phyloP scores from a whole-genome alignment of 176 grass and related monocot genomes.

The Thinopyrum elongatum region DNA sequence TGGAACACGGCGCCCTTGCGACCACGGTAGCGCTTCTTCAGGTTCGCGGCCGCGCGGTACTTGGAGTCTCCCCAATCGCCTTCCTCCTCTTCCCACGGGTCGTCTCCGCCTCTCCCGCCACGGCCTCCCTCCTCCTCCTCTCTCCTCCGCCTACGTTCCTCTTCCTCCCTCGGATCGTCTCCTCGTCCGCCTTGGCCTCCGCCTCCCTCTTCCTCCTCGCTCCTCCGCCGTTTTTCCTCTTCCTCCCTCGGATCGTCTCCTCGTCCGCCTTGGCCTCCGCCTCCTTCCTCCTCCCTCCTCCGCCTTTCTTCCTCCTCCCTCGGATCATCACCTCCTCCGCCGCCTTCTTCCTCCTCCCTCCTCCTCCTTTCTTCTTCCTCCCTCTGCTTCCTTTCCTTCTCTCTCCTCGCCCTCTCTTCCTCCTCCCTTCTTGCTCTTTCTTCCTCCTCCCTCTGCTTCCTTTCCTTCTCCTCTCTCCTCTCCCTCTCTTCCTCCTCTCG shows the following conservation, averaged over 20 bases:
- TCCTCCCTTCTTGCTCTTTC: neutral
- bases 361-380: neutral
- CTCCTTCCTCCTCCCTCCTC: neutral
- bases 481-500: neutral
- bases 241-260: neutral
- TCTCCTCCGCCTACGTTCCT: neutral
- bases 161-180: neutral
- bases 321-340: neutral
- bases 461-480: neutral
- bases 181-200: neutral
- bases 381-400: too few relatives aligned
- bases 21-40: neutral
- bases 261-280: neutral
- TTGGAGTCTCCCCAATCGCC: slow-evolving; percentile 1
- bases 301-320: neutral
- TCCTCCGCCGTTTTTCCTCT: neutral
- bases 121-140: neutral
- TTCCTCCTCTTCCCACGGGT: neutral
- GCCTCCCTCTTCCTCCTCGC: neutral
- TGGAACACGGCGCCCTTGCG: neutral
- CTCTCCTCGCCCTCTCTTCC: neutral
- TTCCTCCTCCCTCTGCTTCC: neutral
- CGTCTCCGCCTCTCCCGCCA: neutral
- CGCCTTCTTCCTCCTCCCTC: neutral
- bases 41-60: neutral